Percentiles rank a stretch among this genome's conserved stretches.
These are phyloP conservation scores for Colletotrichum gloeosporioides DNA, from an alignment of 2,329 filamentous ascomycete genomes.

Conservation along the genomic window DNA sequence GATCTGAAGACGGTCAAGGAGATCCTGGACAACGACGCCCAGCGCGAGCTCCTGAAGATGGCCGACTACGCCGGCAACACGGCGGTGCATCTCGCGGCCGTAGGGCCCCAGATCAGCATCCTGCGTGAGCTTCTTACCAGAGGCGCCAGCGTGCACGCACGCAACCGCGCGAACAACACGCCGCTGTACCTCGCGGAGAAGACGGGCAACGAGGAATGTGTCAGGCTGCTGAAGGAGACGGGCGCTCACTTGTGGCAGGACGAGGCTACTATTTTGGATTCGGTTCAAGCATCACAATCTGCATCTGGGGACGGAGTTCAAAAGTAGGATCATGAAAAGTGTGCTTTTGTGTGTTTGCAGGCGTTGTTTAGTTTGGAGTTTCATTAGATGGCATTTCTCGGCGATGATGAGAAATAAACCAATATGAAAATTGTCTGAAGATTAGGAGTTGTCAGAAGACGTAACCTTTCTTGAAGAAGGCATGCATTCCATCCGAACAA, in stretches of 20 bases:
- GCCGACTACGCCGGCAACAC: slow-evolving; percentile 86
- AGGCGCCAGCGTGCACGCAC: slow-evolving; percentile 70
- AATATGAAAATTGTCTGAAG: not conserved
- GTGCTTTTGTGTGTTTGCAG: not conserved
- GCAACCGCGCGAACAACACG: slow-evolving; percentile 70
- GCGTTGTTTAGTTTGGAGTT: not conserved
- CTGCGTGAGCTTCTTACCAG: slow-evolving; percentile 63
- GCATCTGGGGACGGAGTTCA: slow-evolving; percentile 13
- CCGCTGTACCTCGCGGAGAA: slow-evolving; percentile 68
- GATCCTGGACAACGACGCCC: slow-evolving; percentile 67
- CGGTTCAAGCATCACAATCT: slow-evolving; percentile 12
- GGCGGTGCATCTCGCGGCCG: slow-evolving; percentile 62
- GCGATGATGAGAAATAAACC: not conserved
- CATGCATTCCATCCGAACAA: not conserved
- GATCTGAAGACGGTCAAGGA: slow-evolving; percentile 70
- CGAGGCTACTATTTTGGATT: slow-evolving; percentile 18
- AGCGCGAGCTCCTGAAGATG: slow-evolving; percentile 70
- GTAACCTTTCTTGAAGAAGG: not conserved
- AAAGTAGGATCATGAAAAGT: not conserved
- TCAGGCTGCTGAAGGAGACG: slow-evolving; percentile 59
- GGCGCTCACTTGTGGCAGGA: slow-evolving; percentile 66
- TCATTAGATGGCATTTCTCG: not conserved
- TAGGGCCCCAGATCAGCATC: slow-evolving; percentile 59
- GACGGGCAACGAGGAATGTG: slow-evolving; percentile 58
- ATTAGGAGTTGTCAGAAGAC: not conserved